Base-by-base conservation (phyloP, 768 basidiomycete genomes). In the Hortiboletus campestris region DNA sequence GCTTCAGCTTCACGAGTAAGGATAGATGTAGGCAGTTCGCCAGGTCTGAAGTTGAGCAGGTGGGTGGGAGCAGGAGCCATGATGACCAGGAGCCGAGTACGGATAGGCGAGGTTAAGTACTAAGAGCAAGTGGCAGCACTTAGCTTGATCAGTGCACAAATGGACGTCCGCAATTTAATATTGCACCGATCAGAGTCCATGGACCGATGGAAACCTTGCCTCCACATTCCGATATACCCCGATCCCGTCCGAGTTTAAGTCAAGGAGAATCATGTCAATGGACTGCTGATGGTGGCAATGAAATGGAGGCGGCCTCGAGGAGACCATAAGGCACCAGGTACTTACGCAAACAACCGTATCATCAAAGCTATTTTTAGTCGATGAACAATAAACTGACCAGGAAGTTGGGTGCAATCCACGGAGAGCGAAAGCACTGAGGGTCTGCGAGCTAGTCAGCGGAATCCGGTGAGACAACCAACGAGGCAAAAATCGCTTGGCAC, bases 201-300 rank as follows among this genome's bases (percentile, higher is more conserved):
- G 41, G 36, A 22, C 65, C 65, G 64, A 67, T 65, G 8, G 54
- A 38, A 60, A 50, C 12, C 12, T 51, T 52, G 35, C 55, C 65
- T 66, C 55, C 44, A 46, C 35, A 22, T 52, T 39, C 63, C 63
- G 65, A 56, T 1, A 29, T 28, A 20, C 36, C 25, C 64, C 65
- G 65, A 51, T 14, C 44, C 2, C 17, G 19, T 52, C 63, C 66
- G 59, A 39, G 39, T 28, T 49, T 40, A 46, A 28, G 45, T 53
- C 51, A 46, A 59, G 46, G 52, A 53, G 51, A 56, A 57, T 53
- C 54, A 53, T 51, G 51, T 51, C 48, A 39, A 19, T 32, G 39
- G 46, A 32, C 31, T 54, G 56, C 20, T 56, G 55, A 39, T 36
- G 41, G 66, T 66, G 65, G 65, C 65, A 29, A 47, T 67, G 65